Base-by-base conservation (phyloP, 441 rosid genomes). In the Arabidopsis lyrata region DNA sequence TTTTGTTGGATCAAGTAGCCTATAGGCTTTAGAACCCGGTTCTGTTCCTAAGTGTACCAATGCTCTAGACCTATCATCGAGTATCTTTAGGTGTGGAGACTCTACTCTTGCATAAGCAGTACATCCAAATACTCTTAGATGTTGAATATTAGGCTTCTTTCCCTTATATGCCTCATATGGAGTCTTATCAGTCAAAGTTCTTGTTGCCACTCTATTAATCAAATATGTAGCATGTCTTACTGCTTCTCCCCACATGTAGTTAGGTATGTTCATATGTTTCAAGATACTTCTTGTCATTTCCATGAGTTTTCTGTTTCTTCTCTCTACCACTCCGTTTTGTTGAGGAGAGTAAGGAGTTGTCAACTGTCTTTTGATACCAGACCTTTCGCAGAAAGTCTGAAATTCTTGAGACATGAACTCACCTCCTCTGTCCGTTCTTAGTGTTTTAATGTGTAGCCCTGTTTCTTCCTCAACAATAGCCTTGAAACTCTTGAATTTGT, bases 401-500 rank as follows among this genome's bases (percentile, higher is more conserved):
- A 44, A 44, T 6, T 44, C 48, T 5, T 5, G 8, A 0, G 48
- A 14, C 2, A 6, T 0, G 13, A 44, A 5, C 3, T 44, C 18
- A 1, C 18, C 48, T 1, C 48, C 48, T 14, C 48, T 44, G 0
- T 44, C 8, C 0, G 48, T 44, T 5, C 48, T 6, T 0, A 44
- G 2, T 0, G 8, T 44, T 0, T 44, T 5, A 0, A 44, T 44
- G 1, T 7, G 0, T 2, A 1, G 2, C 0, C 0, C 8, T 0
- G 3, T 5, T 5, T 44, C 18, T 44, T 44, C 2, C 0, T 44
- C 18, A 5, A n/a, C 8, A 44, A 0, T 5, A 2, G 16, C 0
- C 2, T 44, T 14, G 16, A n/a, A 6, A 0, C 1, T 6, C 0
- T 44, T 44, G 3, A 44, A 44, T 1, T n/a, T 44, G 1, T n/a